Evolutionary conservation across 805 yeast species (phyloP).

Genomic region (Saccharomycopsis fibuligera): DNA sequence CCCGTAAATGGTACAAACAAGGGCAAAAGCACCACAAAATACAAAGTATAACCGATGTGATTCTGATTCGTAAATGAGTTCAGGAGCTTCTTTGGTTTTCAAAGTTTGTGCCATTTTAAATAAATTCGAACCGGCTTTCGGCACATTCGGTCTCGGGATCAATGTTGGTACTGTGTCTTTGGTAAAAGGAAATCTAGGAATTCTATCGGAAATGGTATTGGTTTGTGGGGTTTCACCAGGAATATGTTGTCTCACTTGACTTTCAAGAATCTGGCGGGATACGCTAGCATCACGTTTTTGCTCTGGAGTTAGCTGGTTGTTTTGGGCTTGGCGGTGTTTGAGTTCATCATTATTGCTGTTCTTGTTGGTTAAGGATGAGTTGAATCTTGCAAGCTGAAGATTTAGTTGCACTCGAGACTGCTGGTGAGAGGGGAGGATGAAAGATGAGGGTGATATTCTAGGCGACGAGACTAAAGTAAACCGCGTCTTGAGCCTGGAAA

Average conservation of each 20-base stretch:
- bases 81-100: constrained; percentile 51
- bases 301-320: too few species aligned
- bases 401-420: too few species aligned
- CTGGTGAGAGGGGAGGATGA: too few species aligned
- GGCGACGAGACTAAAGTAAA: too few species aligned
- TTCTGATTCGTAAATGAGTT: constrained; percentile 75
- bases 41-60: constrained; percentile 74
- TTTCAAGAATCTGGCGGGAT: background rate
- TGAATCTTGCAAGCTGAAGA: too few species aligned
- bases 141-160: constrained; percentile 72
- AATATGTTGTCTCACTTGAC: constrained; percentile 32
- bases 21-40: constrained; percentile 59
- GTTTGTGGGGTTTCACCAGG: constrained; percentile 46
- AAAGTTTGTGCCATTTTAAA: constrained; percentile 56
- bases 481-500: too few species aligned
- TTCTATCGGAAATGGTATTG: constrained; percentile 47
- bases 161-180: constrained; percentile 61
- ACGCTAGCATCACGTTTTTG: background rate
- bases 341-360: too few species aligned
- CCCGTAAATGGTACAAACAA: constrained; percentile 65
- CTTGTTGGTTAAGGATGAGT: too few species aligned
- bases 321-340: too few species aligned
- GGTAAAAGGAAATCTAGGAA: constrained; percentile 62
- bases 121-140: constrained; percentile 56
- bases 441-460: too few species aligned